These are phyloP conservation scores for Arabidopsis suecica DNA, from an alignment of 345 rosid genomes.

Conservation along the genomic window DNA sequence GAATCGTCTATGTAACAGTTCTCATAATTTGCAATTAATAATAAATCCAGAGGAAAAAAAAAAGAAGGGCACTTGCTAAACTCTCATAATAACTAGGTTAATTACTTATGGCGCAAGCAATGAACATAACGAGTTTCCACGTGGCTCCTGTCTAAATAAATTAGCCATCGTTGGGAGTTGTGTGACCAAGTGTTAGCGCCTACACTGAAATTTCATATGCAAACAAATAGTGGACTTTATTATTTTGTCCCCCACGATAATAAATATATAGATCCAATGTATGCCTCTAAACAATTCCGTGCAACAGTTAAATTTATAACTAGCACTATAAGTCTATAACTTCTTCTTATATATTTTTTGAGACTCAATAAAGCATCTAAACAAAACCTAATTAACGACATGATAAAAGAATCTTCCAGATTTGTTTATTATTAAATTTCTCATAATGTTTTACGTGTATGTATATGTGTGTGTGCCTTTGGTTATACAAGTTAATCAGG, in stretches of 20 bases:
- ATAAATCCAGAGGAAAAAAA: no score
- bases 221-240: not conserved
- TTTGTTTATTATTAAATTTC: not conserved
- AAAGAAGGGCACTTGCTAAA: not conserved
- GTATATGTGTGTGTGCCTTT: slow-evolving; percentile 3
- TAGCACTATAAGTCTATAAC: not conserved
- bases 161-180: not conserved
- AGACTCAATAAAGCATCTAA: not conserved
- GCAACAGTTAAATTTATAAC: not conserved
- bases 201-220: not conserved
- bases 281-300: not conserved
- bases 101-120: slow-evolving; percentile 18
- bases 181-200: slow-evolving; percentile 4
- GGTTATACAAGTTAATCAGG: not conserved
- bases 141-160: not conserved
- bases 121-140: not conserved
- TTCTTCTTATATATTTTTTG: not conserved
- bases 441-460: not conserved
- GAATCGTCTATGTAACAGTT: no score
- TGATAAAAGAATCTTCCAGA: not conserved
- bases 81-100: not conserved
- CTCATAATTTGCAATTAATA: no score
- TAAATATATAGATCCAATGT: not conserved
- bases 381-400: not conserved
- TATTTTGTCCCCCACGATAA: not conserved